Conservation (phyloP, 352 stramenopile species). For the Globisporangium nodosum region DNA sequence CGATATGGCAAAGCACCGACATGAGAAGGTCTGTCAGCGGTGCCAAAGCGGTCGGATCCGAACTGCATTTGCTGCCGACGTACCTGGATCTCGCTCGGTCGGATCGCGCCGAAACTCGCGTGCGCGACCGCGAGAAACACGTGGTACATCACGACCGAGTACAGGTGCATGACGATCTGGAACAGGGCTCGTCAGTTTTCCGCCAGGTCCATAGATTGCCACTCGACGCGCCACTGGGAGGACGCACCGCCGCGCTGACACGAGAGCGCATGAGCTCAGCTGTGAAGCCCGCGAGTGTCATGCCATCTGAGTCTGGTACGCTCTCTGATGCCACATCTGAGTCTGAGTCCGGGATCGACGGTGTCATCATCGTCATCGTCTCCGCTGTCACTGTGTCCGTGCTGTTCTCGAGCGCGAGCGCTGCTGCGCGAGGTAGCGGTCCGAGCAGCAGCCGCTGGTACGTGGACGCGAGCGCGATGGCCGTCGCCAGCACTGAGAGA, state of each 20-base stretch:
- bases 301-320: neutral
- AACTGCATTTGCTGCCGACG: neutral
- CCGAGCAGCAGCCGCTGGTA: slow-evolving; percentile 31
- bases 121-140: slow-evolving; percentile 46
- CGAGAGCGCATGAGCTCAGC: slow-evolving; percentile 48
- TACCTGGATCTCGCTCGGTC: slow-evolving; percentile 49
- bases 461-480: slow-evolving; percentile 40
- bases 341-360: neutral
- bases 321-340: too few relatives aligned
- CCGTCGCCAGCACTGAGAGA: slow-evolving; percentile 51
- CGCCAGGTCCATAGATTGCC: slow-evolving; percentile 5
- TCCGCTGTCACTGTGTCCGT: slow-evolving; percentile 5
- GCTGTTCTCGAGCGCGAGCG: slow-evolving; percentile 9
- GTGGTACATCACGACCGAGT: slow-evolving; percentile 65
- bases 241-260: slow-evolving; percentile 45
- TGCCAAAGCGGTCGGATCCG: too few relatives aligned
- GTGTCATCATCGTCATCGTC: too few relatives aligned
- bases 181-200: slow-evolving; percentile 1
- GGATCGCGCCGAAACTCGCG: slow-evolving; percentile 39
- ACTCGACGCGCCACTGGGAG: neutral
- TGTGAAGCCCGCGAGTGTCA: slow-evolving; percentile 20
- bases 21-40: too few relatives aligned
- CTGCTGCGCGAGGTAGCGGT: slow-evolving; percentile 8
- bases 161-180: slow-evolving; percentile 69
- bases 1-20: neutral